Evolutionary conservation across 192 early-diverging fungal species (phyloP).

Genomic region (Fimicolochytrium jonesii): DNA sequence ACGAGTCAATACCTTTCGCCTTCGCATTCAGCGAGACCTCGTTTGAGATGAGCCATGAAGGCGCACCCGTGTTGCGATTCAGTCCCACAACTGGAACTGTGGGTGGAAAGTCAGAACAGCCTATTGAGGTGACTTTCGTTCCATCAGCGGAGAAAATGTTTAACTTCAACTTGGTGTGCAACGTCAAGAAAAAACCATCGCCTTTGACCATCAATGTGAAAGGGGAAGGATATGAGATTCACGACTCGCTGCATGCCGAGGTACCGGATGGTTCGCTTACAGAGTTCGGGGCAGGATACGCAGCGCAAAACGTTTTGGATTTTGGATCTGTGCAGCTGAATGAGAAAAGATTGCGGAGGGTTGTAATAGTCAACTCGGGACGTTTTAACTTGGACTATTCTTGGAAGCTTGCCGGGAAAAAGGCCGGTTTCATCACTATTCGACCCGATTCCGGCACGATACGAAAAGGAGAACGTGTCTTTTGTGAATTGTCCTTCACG

Average conservation of each 20-base stretch:
- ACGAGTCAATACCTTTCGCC: constrained; percentile 46
- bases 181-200: constrained; percentile 52
- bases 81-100: constrained; percentile 43
- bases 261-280: constrained; percentile 41
- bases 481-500: constrained; percentile 45
- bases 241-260: constrained; percentile 49
- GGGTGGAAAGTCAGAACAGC: constrained; percentile 38
- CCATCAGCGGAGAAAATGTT: constrained; percentile 54
- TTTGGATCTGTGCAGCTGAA: constrained; percentile 57
- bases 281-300: constrained; percentile 29
- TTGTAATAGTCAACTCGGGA: constrained; percentile 52
- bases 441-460: constrained; percentile 52
- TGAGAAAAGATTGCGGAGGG: constrained; percentile 47
- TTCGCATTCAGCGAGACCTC: constrained; percentile 55
- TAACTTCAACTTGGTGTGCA: constrained; percentile 57
- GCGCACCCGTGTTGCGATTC: constrained; percentile 41
- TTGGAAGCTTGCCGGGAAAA: constrained; percentile 39
- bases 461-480: constrained; percentile 43
- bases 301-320: constrained; percentile 44
- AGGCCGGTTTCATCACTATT: constrained; percentile 26
- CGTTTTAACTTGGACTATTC: constrained; percentile 56
- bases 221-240: constrained; percentile 59
- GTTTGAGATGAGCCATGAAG: constrained; percentile 33
- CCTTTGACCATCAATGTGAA: constrained; percentile 58
- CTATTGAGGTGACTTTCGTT: constrained; percentile 49